Percentiles rank a stretch among this genome's conserved stretches.
Conservation (phyloP, 495 filamentous ascomycete species). For the Aspergillus hancockii region DNA sequence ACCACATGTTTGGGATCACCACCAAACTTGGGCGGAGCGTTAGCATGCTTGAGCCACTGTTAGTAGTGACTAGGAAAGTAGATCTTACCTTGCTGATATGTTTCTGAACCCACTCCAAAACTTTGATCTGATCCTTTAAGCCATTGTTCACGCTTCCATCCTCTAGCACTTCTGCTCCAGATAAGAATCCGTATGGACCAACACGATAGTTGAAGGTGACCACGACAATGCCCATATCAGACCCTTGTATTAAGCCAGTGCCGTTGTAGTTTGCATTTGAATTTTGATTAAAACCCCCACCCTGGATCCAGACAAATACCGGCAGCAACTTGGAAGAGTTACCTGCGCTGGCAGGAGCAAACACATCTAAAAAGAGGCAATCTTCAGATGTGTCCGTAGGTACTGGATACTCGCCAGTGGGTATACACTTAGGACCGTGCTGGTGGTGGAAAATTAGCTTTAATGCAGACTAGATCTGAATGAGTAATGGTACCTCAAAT, state of each 20-base stretch:
- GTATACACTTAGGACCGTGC: conserved; percentile 56
- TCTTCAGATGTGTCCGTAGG: conserved; percentile 59
- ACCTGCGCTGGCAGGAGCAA: conserved; percentile 56
- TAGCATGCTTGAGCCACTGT: neutral
- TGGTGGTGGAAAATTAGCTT: conserved; percentile 11
- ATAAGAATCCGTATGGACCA: conserved; percentile 72
- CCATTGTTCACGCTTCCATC: conserved; percentile 66
- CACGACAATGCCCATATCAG: conserved; percentile 61
- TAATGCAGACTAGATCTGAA: neutral
- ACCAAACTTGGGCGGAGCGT: conserved; percentile 54
- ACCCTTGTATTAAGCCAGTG: conserved; percentile 58
- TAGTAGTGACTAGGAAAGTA: neutral
- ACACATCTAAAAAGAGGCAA: conserved; percentile 76
- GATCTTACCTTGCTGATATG: conserved; percentile 55
- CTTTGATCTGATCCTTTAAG: conserved; percentile 67
- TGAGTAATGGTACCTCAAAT: conserved; percentile 31
- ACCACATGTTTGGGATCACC: conserved; percentile 72
- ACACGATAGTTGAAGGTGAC: conserved; percentile 82
- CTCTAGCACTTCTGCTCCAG: conserved; percentile 57
- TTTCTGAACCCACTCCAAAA: conserved; percentile 68
- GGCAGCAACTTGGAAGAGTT: conserved; percentile 51
- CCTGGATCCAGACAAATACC: conserved; percentile 74
- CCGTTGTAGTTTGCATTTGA: conserved; percentile 70
- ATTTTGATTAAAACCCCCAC: conserved; percentile 68
- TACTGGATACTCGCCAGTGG: conserved; percentile 37